Base-by-base conservation (phyloP, 2,329 filamentous ascomycete genomes). In the Aspergillus viridinutans region DNA sequence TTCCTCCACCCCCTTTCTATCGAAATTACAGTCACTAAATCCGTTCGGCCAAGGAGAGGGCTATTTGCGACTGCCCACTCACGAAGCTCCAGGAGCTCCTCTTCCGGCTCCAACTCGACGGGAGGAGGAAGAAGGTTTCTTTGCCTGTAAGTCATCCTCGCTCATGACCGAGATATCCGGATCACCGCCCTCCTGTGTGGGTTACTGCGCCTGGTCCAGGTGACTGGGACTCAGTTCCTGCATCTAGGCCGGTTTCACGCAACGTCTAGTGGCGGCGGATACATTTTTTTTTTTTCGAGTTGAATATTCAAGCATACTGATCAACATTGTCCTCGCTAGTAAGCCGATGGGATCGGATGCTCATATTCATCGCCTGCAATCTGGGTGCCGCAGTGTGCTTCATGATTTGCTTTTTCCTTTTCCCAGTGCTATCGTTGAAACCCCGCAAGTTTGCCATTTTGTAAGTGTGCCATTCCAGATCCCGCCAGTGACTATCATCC, bases 361-460 rank as follows among this genome's bases (percentile, higher is more conserved):
- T 99, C 73, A 85, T 97, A 69, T 99, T 99, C 76, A 88, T 85
- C 63, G 91, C 88, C 70, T 95, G 93, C 80, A 96, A 96, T 76
- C 76, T 96, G 67, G 92, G 89, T 60, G 92, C 94, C 62, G 81
- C 91, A 63, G 90, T 90, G 65, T 93, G 95, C 80, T 97, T 99
- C 80, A 85, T 95, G 73, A 86, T 96, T 68, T 76, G 90, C 81
- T 96, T 97, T 79, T 88, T 88, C 66, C 81, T 97, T 56, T 93
- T 96, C 78, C 92, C 92, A 54, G 82, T 92, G 59, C 83, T 97
- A 64, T 83, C 90, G 64, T 76, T 91, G 63, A 87, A 84, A 72
- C 92, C 93, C 65, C 86, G 90, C 76, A 99, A 97, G 81, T 97
- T 99, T 81, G 92, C 93, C 55, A 92, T 96, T 64, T 76, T 97